Base-by-base conservation (phyloP, 768 basidiomycete species). In the Lactifluus volemus region DNA sequence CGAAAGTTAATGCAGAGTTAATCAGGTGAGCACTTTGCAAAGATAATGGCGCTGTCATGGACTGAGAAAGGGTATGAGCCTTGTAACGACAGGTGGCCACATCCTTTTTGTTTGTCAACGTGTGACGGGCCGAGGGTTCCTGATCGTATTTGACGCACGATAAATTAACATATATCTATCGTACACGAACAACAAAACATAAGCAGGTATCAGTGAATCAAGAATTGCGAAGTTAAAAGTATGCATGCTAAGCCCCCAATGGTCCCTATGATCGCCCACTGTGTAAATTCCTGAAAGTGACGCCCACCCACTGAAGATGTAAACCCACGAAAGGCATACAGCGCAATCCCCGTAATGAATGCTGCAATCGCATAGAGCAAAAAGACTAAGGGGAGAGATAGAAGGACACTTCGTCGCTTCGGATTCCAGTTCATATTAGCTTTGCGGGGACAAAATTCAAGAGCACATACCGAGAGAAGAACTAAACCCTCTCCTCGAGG, bases 311-410 rank as follows among this genome's bases (percentile, higher is more conserved):
- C 70, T n/a, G 76, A 73, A 19, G 76, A 50, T 0, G 77, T 75
- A 3, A 74, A 69, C 0, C 81, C 85, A 5, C 82, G 74, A 71
- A 87, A 82, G 0, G 84, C 81, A 69, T 88, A 89, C 29, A 89
- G 61, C 0, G 82, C 78, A 30, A 89, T 76, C 0, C 80, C 88
- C 0, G 81, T 76, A 41, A 89, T 72, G 73, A 91, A 87, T 1
- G 81, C 85, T 1, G 83, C 77, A 63, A 89, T 77, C 1, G 86
- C 81, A 70, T 89, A 91, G 0, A 83, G 80, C 38, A 90, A 73
- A 64, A 89, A 84, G 30, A 89, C 86, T 21, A 88, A 74, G 0
- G 89, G 89, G 12, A 90, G 78, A 0, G 89, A 87, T 61, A 88
- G 75, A 41, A 87, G 72, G 29, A 90, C 73, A 59, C 82, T 83